Base-by-base conservation (phyloP, 176 grass and related monocot genomes). In the Panicum miliaceum region DNA sequence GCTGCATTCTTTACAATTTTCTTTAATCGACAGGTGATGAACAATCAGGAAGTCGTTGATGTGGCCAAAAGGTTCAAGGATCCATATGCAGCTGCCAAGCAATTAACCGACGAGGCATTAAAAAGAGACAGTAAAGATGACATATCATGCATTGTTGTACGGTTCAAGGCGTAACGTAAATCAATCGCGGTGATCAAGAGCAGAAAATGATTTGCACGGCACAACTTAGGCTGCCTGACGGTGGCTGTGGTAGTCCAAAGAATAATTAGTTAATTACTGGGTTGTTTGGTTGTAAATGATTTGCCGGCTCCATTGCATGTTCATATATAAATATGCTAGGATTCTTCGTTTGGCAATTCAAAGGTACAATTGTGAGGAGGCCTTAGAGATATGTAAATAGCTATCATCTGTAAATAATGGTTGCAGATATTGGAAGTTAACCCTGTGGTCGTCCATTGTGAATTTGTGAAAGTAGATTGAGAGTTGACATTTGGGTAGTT, bases 111-210 rank as follows among this genome's bases (percentile, higher is more conserved):
- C 1, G 90, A 92, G 84, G 93, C 93, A 3, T 26, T 92, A 48
- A 95, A 84, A 79, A 88, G 80, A 90, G 90, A 92, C 3, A 95
- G 90, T 78, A 95, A 95, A 86, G 93, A 95, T 58, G 93, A 95
- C 54, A 95, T 95, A 86, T 95, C 93, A 66, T 95, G 93, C 16
- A 83, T 95, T 7, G 93, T 95, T 82, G 93, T 95, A 83, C 85
- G 88, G 47, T 95, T 95, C 84, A 95, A 90, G 83, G 34, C 64
- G 41, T 92, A 73, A 91, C 64, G 41, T 92, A 73, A 91, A 83
- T 82, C 51, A 13, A 40, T 79, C 12, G 29, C 78, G 59, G 75
- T 20, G 60, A 75, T 23, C 1, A 11, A 52, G 41, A 72, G 59
- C 41, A 51, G 4, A 64, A 66, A 64, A 66, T 11, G 29, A 65